Base-by-base conservation (phyloP, 345 rosid species). In the Euphorbia pulcherrima region DNA sequence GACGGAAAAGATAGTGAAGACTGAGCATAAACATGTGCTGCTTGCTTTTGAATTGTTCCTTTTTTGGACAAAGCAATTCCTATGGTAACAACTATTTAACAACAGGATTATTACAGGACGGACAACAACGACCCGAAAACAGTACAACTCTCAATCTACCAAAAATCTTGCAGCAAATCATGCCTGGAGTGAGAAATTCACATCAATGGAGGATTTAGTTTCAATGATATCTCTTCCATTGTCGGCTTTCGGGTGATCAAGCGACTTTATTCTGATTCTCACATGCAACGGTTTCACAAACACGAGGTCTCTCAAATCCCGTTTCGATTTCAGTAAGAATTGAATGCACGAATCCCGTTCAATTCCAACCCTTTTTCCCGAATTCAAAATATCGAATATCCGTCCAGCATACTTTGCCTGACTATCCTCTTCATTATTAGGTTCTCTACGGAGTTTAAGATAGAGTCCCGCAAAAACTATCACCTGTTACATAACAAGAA, bases 211-310 rank as follows among this genome's bases (percentile, higher is more conserved):
- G 21, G 66, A 48, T 10, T 72, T 47, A 13, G 73, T 89, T 76
- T 88, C 75, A 73, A 88, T 69, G 16, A 87, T 79, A 54, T 71
- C 89, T 75, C 83, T 89, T 2, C 80, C 69, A 63, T 85, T 87
- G 58, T 86, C 86, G 1, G 85, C 89, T 78, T 85, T 89, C 12
- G 96, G 93, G 74, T 89, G 97, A 75, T 81, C 72, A 53, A 24
- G 77, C 2, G 80, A 64, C 64, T 86, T 80, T 10, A 95, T 70
- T 52, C 69, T 82, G 78, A 95, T 76, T 64, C 88, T 85, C 55
- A 88, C 87, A 54, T 87, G 92, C 28, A 95, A 62, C 0, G 97
- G 92, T 74, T 80, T 95, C 67, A 85, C 52, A 65, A 95, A 87
- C 60, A 86, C 69, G 53, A 84, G 68, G 67, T 92, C 89, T 74